Percentiles rank a stretch among this genome's conserved stretches.
Evolutionary conservation across 306 rosid genomes (phyloP).

Genomic region (Potentilla sterilis): DNA sequence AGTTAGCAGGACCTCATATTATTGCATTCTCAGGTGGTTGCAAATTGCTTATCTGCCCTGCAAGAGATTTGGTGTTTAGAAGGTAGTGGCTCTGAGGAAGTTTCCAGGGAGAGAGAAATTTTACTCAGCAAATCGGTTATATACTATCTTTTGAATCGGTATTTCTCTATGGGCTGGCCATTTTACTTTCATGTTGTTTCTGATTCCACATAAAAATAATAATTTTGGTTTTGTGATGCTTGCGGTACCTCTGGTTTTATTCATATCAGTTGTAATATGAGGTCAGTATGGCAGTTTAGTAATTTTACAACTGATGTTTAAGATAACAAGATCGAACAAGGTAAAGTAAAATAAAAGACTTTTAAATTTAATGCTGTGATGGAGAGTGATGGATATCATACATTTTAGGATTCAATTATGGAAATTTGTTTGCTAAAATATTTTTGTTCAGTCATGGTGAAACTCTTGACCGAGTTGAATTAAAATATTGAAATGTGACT

Average conservation of each 20-base stretch:
- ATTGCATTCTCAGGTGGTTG: slow-evolving; percentile 68
- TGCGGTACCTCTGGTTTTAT: background rate
- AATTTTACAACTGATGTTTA: background rate
- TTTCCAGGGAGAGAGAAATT: slow-evolving; percentile 84
- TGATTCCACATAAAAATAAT: background rate
- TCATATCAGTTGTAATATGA: background rate
- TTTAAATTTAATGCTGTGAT: background rate
- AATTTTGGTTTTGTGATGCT: background rate
- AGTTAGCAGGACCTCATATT: background rate
- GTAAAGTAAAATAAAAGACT: background rate
- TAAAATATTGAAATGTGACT: background rate
- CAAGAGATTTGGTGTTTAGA: slow-evolving; percentile 97
- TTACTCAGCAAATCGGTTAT: slow-evolving; percentile 86
- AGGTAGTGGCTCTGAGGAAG: slow-evolving; percentile 84
- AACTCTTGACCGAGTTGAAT: background rate
- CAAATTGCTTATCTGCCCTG: slow-evolving; percentile 88
- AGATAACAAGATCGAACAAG: background rate
- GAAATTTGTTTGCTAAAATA: background rate
- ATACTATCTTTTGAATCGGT: slow-evolving; percentile 85
- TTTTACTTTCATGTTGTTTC: background rate
- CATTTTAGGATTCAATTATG: background rate
- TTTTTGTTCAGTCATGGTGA: background rate
- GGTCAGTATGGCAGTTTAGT: background rate
- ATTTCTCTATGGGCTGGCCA: background rate
- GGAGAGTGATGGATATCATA: background rate